phyloP scores from a whole-genome alignment of 495 filamentous ascomycete species.

The Xylaria acuta region DNA sequence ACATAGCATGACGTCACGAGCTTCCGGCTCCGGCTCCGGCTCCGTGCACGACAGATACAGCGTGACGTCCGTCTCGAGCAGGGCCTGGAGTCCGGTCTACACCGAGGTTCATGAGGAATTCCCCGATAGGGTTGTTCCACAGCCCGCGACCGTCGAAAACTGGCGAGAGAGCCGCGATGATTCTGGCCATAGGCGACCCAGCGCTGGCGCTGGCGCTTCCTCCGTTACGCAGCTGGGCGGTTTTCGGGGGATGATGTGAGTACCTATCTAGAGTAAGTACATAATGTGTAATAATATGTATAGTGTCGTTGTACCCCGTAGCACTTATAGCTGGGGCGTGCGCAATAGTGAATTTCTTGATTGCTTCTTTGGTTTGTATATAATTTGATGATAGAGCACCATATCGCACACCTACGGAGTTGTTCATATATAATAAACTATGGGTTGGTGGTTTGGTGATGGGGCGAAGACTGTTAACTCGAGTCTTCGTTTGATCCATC shows the following conservation, averaged over 20 bases:
- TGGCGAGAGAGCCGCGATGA: not conserved
- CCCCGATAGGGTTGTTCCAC: not conserved
- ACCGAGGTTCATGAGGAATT: not conserved
- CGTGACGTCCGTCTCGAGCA: not conserved
- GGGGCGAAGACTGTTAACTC: too few species aligned
- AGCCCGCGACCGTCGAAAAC: not conserved
- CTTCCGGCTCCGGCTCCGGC: constrained; percentile 10
- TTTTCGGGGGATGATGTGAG: constrained; percentile 21
- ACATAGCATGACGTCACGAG: not conserved
- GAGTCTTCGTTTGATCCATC: too few species aligned
- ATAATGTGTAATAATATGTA: not conserved
- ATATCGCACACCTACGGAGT: too few species aligned
- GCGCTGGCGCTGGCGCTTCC: not conserved
- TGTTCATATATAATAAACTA: too few species aligned
- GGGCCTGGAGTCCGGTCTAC: not conserved
- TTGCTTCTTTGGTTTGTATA: not conserved
- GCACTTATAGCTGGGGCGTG: not conserved
- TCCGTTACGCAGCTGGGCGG: constrained; percentile 11
- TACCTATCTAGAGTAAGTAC: not conserved
- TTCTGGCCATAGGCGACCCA: not conserved
- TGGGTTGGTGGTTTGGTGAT: too few species aligned
- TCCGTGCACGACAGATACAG: not conserved
- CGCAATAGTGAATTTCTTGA: not conserved
- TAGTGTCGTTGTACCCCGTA: not conserved
- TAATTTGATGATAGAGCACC: too few species aligned